Conservation (phyloP, 2,329 filamentous ascomycete genomes). For the Apiospora phragmitis region DNA sequence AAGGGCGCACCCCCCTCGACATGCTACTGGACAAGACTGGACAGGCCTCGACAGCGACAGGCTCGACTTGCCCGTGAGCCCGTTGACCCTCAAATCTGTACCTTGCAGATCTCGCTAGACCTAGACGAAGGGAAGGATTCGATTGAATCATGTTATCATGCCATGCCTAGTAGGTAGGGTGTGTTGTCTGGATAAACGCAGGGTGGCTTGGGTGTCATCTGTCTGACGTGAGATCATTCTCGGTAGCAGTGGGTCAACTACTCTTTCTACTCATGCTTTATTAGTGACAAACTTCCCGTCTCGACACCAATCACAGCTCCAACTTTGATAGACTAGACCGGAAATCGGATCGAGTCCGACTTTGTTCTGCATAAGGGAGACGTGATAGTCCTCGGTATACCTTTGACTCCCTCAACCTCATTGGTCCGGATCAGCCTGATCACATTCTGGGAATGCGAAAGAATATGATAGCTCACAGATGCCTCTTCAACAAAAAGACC, state of each 20-base stretch:
- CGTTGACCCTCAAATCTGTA: neutral
- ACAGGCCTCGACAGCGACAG: too few species aligned
- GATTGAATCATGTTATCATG: neutral
- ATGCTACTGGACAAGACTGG: too few species aligned
- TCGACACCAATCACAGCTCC: neutral
- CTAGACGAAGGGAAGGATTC: neutral
- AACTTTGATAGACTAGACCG: neutral
- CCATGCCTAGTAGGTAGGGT: too few species aligned
- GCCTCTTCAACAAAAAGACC: neutral
- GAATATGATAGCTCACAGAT: neutral
- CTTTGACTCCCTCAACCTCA: neutral
- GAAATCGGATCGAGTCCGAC: neutral
- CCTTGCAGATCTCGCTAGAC: conserved; percentile 1
- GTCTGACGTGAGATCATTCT: neutral
- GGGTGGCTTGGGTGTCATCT: neutral
- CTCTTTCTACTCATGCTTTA: neutral
- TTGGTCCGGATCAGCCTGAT: neutral
- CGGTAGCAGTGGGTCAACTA: neutral
- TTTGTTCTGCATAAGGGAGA: neutral
- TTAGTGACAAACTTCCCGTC: neutral
- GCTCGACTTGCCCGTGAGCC: neutral
- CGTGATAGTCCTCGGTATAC: neutral
- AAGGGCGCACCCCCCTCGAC: neutral
- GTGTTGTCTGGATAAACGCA: neutral
- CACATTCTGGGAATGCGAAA: neutral